Evolutionary conservation across 75 land plant genomes (phyloP).

Genomic region (Sequoiadendron giganteum): DNA sequence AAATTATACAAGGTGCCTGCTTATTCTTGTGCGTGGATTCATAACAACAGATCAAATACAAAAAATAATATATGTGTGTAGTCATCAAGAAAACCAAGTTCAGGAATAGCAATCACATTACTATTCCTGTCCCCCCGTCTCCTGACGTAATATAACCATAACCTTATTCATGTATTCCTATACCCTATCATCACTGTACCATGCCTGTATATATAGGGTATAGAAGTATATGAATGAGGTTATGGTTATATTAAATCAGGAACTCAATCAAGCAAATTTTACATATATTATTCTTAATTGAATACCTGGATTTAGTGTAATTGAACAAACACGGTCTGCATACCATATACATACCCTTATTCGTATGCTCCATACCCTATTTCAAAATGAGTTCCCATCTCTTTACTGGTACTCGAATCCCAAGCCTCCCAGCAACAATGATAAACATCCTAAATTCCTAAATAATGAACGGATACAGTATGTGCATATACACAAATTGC

Average conservation of each 20-base stretch:
- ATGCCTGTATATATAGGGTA: too few species aligned
- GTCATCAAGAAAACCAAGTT: neutral
- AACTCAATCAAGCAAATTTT: too few species aligned
- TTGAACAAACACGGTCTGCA: too few species aligned
- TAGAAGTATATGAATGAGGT: too few species aligned
- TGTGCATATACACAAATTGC: neutral
- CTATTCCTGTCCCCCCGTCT: too few species aligned
- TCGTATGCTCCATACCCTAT: neutral
- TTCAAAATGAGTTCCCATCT: neutral
- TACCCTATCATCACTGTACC: too few species aligned
- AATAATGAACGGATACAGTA: neutral
- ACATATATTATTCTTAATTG: neutral
- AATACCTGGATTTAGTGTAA: neutral
- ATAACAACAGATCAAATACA: neutral
- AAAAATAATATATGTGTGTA: neutral
- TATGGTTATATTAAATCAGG: too few species aligned
- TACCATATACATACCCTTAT: neutral
- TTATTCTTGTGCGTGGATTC: neutral
- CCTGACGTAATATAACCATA: too few species aligned
- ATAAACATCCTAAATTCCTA: neutral
- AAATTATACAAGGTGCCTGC: neutral
- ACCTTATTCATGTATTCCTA: too few species aligned
- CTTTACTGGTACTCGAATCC: neutral
- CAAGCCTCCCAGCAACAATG: neutral
- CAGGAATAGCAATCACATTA: neutral